These are phyloP conservation scores for Penicillium frequentans DNA, from an alignment of 2,329 filamentous ascomycete species.

Conservation along the genomic window DNA sequence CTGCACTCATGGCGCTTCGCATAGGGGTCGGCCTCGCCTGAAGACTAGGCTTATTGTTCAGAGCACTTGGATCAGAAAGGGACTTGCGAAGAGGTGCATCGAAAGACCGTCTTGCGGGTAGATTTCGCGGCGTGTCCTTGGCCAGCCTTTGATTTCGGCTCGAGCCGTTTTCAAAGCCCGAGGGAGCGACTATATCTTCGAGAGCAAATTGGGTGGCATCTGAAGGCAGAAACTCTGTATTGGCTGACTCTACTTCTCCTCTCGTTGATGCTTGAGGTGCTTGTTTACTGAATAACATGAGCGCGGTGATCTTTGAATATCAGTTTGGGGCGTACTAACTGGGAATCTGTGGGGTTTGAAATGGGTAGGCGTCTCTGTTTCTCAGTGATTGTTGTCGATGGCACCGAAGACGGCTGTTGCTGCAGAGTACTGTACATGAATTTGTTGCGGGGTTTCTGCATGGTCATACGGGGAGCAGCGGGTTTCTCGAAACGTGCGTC, in stretches of 20 bases:
- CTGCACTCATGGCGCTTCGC: constrained; percentile 18
- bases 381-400: background rate
- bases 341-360: background rate
- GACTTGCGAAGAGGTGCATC: constrained; percentile 31
- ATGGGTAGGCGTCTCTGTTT: background rate
- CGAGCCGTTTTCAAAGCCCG: background rate
- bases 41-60: constrained; percentile 19
- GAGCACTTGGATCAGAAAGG: constrained; percentile 34
- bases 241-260: constrained; percentile 7
- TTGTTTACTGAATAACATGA: constrained; percentile 7
- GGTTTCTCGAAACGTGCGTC: background rate
- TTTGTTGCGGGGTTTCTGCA: constrained; percentile 33
- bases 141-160: background rate
- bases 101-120: constrained; percentile 5
- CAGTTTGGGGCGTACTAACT: background rate
- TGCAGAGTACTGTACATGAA: constrained; percentile 44
- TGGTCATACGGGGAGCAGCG: constrained; percentile 25
- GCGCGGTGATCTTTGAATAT: background rate
- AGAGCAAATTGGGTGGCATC: constrained; percentile 30
- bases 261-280: background rate
- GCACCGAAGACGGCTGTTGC: background rate
- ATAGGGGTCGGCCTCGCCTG: constrained; percentile 15
- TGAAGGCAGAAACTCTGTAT: constrained; percentile 28
- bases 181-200: constrained; percentile 22
- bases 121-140: background rate